phyloP scores from a whole-genome alignment of 345 rosid species.

The Moricandia moricandioides region DNA sequence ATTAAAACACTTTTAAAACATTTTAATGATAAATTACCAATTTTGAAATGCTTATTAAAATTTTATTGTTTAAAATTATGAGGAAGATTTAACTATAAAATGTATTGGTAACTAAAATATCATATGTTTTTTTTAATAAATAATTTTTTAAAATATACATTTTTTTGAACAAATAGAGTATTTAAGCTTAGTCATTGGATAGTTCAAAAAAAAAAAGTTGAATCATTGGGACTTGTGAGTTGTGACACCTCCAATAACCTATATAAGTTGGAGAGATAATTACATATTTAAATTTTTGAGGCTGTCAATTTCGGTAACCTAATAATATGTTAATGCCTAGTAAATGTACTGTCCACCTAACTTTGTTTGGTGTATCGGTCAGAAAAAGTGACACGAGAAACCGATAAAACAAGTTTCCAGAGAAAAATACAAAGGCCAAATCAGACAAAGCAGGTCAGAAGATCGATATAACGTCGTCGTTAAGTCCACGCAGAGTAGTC shows the following conservation, averaged over 20 bases:
- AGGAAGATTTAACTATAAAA: too few relatives aligned
- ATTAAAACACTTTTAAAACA: too few relatives aligned
- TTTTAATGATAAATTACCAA: too few relatives aligned
- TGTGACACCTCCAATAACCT: neutral
- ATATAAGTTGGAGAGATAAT: neutral
- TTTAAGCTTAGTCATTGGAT: neutral
- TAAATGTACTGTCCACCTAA: constrained; percentile 36
- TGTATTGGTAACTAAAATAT: too few relatives aligned
- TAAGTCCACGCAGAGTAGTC: too few relatives aligned
- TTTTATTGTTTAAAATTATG: too few relatives aligned
- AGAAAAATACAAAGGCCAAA: constrained; percentile 22
- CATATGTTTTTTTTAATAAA: too few relatives aligned
- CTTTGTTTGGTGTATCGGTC: constrained; percentile 31
- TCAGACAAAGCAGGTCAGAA: neutral
- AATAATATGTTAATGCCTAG: constrained; percentile 14
- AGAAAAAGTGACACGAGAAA: constrained; percentile 14
- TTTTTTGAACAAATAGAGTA: too few relatives aligned
- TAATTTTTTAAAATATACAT: too few relatives aligned
- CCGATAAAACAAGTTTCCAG: constrained; percentile 25
- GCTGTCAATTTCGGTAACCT: constrained; percentile 6
- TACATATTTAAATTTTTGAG: neutral
- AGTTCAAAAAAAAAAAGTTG: neutral
- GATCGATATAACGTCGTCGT: too few relatives aligned
- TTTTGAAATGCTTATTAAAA: too few relatives aligned
- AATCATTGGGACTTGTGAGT: neutral